Conservation (phyloP, 257 asterid species). For the Echium plantagineum region DNA sequence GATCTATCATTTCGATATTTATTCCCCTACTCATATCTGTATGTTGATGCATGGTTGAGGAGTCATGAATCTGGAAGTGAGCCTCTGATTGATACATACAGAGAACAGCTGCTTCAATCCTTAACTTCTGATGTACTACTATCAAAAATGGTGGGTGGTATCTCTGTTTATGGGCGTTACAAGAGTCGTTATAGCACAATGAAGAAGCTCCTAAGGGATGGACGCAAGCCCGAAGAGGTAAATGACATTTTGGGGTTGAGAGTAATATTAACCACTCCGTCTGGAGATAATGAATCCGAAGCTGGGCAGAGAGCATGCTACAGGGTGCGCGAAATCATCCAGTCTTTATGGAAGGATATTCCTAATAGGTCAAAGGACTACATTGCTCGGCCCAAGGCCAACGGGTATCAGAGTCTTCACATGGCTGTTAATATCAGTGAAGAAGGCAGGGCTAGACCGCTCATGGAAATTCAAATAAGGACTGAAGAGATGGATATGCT, state of each 20-base stretch:
- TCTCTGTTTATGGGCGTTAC: conserved; percentile 65
- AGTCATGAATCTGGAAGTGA: conserved; percentile 55
- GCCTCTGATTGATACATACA: conserved; percentile 49
- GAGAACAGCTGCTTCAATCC: conserved; percentile 60
- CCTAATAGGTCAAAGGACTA: conserved; percentile 83
- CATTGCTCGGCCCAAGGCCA: conserved; percentile 60
- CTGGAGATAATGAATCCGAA: conserved; percentile 24
- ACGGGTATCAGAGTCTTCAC: conserved; percentile 85
- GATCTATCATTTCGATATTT: conserved; percentile 77
- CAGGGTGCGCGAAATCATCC: conserved; percentile 65
- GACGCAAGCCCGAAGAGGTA: conserved; percentile 85
- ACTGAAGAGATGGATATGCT: conserved; percentile 76
- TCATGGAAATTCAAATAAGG: conserved; percentile 87
- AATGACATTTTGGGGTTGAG: conserved; percentile 74
- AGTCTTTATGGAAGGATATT: conserved; percentile 62
- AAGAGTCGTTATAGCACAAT: conserved; percentile 91
- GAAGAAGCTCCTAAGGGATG: conserved; percentile 85
- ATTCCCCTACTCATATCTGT: conserved; percentile 76
- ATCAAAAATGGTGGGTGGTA: conserved; percentile 29
- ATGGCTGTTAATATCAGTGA: conserved; percentile 79
- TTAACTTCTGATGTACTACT: conserved; percentile 44
- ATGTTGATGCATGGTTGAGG: conserved; percentile 75
- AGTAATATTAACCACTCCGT: conserved; percentile 41
- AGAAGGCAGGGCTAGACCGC: conserved; percentile 39
- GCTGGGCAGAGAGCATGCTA: conserved; percentile 74